Evolutionary conservation across 192 early-diverging fungal species (phyloP), one percentile per base, ranked within the genome.

Genomic region (Mortierella hygrophila): DNA sequence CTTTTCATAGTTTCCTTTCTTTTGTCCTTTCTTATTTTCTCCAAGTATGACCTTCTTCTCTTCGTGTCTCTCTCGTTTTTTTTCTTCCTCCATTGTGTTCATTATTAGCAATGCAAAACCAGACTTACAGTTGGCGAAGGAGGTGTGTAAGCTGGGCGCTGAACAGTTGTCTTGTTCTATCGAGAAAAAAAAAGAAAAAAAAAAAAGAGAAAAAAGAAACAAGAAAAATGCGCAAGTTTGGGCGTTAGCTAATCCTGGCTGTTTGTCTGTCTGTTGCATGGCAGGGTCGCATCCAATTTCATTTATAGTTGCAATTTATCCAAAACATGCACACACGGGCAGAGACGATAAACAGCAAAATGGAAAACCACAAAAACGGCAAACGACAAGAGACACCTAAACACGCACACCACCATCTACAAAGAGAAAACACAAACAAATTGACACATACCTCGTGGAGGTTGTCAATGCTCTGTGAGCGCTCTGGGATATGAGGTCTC

Each of bases 401-500:
- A 38, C 10, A 21, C 8, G 20, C 35, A 70, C 5, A 70, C 68
- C 5, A 70, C 68, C 74, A 75, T 82, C 15, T 26, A 38, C 15
- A 38, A 20, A 32, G 60, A 10, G 46, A 81, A 86, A 35, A 81
- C 35, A n/a, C 78, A 65, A 65, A 65, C 60, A 65, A 65, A 65
- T 3, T 65, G 60, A 65, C 60, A 65, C 60, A 65, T 65, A 65
- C 60, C 29, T 65, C 70, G 44, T 72, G 79, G 41, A 86, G 70
- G 41, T 68, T 86, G 54, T 86, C 84, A 69, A 86, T 79, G 68
- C 84, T 86, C 68, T 81, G 79, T 20, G 84, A 81, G 68, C 84
- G 84, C 72, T 86, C 84, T 65, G 84, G 84, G 60, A 86, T 86
- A n/a, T 70, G 74, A 38, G 84, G 84, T 81, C 84, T 54, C n/a